Base-by-base conservation (phyloP, 352 stramenopile species). In the Peronospora belbahrii region DNA sequence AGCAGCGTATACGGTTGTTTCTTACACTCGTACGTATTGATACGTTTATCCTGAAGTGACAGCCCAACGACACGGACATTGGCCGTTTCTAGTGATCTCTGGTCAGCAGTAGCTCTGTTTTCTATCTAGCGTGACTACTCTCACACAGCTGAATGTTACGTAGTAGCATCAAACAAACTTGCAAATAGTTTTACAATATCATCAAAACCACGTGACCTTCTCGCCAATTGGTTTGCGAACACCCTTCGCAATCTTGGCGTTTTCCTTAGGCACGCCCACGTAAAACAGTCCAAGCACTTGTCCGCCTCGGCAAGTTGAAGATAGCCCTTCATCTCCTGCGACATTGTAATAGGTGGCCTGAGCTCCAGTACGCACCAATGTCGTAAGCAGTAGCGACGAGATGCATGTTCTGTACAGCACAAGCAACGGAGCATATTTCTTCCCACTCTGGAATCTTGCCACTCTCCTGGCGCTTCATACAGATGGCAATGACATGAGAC, bases 321-420 rank as follows among this genome's bases (percentile, higher is more conserved):
- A 57, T 88, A 83, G 25, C 72, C 54, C 62, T 94, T 94, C 82
- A 94, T 94, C 20, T 89, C 72, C 42, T 81, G 42, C 34, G 74
- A 80, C 45, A 71, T 63, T 19, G 73, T 80, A 30, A 58, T 65
- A 9, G 73, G 70, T 6, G 64, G 62, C 76, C 79, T 2, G 82
- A 94, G 67, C 76, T 90, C 82, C 82, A 94, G 69, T 94, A 94
- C n/a, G 72, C 82, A 14, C 73, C 82, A 15, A 94, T 63, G 30
- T 51, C 60, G 42, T 90, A 66, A 1, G 74, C 70, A 1, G 76
- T 72, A 2, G 82, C 82, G 25, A 71, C 57, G 3, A 93, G 50
- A 56, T 93, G 82, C 68, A 93, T 79, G 65, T 93, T 93, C 53
- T 93, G 79, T 41, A 93, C 79, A 11, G 82, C 82, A 23, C 67